Conservation (phyloP, 805 yeast species). For the Priceomyces medius region DNA sequence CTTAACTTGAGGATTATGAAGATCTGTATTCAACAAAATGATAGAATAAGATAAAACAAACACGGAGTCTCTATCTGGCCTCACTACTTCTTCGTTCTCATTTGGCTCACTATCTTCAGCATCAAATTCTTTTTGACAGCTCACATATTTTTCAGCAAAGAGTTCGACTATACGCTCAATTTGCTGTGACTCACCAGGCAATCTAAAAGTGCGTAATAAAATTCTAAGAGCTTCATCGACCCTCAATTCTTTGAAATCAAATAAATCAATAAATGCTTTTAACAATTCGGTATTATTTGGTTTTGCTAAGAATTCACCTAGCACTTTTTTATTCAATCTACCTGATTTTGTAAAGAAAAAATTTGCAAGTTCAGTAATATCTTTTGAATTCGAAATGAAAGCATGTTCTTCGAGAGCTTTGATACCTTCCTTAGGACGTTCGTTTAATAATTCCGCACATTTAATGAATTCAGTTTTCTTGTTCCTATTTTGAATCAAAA, state of each 20-base stretch:
- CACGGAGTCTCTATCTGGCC: conserved; percentile 82
- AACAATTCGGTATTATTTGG: conserved; percentile 63
- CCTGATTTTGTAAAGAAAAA: conserved; percentile 79
- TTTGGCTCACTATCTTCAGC: conserved; percentile 12
- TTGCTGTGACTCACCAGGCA: conserved; percentile 97
- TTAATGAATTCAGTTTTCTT: conserved; percentile 73
- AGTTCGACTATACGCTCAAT: conserved; percentile 88
- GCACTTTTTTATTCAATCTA: conserved; percentile 77
- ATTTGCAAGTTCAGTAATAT: conserved; percentile 62
- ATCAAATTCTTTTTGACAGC: conserved; percentile 42
- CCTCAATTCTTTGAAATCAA: conserved; percentile 75
- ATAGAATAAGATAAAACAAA: conserved; percentile 88
- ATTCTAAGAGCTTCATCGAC: conserved; percentile 92
- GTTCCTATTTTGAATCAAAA: conserved; percentile 42
- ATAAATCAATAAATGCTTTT: conserved; percentile 60
- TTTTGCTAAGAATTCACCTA: conserved; percentile 85
- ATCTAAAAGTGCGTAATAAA: conserved; percentile 75
- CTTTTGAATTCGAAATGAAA: conserved; percentile 51
- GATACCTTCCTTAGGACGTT: conserved; percentile 75
- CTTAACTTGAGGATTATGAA: conserved; percentile 89
- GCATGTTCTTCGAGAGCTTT: conserved; percentile 60
- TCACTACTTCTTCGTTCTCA: conserved; percentile 45
- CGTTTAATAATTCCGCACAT: conserved; percentile 75
- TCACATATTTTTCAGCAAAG: conserved; percentile 78
- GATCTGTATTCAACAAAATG: conserved; percentile 91